Evolutionary conservation across 164 flowering plant species (phyloP).

Genomic region (grape (Vitis vinifera)): ASM3070453v1 NC_081811.1:20340001-20340500

Average conservation of each 20-base stretch:
- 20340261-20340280: neutral
- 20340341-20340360: conserved; percentile 13
- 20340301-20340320: conserved; percentile 19
- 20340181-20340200: conserved; percentile 34
- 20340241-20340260: neutral
- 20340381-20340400: neutral
- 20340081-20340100: too few species aligned
- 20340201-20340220: neutral
- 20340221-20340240: neutral
- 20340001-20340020: too few species aligned
- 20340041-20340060: too few species aligned
- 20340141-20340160: conserved; percentile 32
- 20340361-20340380: neutral
- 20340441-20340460: too few species aligned
- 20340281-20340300: conserved; percentile 29
- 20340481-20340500: too few species aligned
- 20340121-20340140: conserved; percentile 27
- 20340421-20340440: neutral
- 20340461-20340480: too few species aligned
- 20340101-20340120: neutral
- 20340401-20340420: neutral
- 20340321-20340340: conserved; percentile 14
- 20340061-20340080: too few species aligned
- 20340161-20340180: conserved; percentile 34
- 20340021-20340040: too few species aligned